phyloP scores from a whole-genome alignment of 2,329 filamentous ascomycete species.

The Didymellaceae sp. region DNA sequence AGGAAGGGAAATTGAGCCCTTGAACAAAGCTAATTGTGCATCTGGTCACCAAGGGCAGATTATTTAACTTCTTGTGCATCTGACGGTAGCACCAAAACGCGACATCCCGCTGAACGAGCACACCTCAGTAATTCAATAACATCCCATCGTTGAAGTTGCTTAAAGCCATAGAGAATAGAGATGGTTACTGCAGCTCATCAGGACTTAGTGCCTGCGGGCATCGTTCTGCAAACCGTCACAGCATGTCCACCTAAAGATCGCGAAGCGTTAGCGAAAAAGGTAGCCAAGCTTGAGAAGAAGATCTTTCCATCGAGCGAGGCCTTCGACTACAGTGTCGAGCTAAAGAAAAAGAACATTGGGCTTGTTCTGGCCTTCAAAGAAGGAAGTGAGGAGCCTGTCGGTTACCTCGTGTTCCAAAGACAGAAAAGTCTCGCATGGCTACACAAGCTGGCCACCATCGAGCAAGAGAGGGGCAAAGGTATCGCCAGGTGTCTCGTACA shows the following conservation, averaged over 20 bases:
- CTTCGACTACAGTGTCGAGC: conserved; percentile 56
- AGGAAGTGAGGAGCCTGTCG: conserved; percentile 42
- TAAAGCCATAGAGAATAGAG: background rate
- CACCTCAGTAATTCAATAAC: background rate
- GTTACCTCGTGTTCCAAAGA: conserved; percentile 49
- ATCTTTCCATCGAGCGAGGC: conserved; percentile 59
- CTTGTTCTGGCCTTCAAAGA: conserved; percentile 46
- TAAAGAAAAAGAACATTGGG: conserved; percentile 58
- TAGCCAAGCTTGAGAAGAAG: conserved; percentile 55
- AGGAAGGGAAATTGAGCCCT: background rate
- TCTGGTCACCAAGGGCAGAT: background rate
- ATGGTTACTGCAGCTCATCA: conserved; percentile 12
- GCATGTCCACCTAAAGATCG: conserved; percentile 31
- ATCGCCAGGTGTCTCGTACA: conserved; percentile 55
- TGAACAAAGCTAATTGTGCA: background rate
- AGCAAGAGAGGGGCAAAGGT: conserved; percentile 55
- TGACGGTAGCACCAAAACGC: conserved; percentile 1
- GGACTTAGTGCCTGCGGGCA: conserved; percentile 9
- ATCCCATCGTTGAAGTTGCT: background rate
- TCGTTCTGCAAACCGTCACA: conserved; percentile 23
- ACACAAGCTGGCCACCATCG: conserved; percentile 60
- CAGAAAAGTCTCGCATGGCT: conserved; percentile 50
- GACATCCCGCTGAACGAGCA: background rate
- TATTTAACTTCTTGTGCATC: background rate
- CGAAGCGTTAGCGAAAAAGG: conserved; percentile 23